These are phyloP conservation scores for Dimargaris verticillata DNA, from an alignment of 192 early-diverging fungal genomes.

Conservation along the genomic window DNA sequence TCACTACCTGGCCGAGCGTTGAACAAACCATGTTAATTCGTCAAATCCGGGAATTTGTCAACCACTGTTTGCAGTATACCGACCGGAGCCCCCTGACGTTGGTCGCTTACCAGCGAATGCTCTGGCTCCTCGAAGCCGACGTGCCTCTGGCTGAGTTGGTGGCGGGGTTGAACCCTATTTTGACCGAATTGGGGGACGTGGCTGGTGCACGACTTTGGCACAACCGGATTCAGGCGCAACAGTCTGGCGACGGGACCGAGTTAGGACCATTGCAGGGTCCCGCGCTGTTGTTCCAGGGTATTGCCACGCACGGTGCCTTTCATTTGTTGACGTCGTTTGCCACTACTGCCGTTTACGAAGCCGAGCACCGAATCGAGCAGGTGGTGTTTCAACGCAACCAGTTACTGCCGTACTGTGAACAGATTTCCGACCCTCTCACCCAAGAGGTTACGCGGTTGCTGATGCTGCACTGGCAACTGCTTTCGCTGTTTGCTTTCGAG, in stretches of 20 bases:
- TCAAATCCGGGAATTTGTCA: neutral
- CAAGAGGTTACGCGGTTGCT: no score
- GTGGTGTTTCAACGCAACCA: no score
- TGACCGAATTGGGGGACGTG: neutral
- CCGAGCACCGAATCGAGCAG: no score
- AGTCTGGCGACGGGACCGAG: neutral
- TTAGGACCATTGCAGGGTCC: neutral
- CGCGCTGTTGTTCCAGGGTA: neutral
- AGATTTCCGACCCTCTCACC: no score
- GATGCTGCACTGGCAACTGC: no score
- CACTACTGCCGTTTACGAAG: no score
- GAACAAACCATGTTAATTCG: neutral
- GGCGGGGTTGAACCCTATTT: neutral
- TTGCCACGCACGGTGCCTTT: neutral
- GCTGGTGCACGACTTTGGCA: neutral
- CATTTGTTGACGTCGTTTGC: neutral
- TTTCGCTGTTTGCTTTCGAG: no score
- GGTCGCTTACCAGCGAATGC: neutral
- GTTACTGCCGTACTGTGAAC: no score
- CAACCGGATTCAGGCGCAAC: neutral
- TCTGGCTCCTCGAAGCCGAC: slow-evolving; percentile 9
- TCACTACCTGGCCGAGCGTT: no score
- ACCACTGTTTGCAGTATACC: neutral
- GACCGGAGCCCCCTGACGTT: neutral
- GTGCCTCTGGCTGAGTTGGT: no score